These are phyloP conservation scores for Kuraishia capsulata DNA, from an alignment of 805 yeast species.

Conservation along the genomic window DNA sequence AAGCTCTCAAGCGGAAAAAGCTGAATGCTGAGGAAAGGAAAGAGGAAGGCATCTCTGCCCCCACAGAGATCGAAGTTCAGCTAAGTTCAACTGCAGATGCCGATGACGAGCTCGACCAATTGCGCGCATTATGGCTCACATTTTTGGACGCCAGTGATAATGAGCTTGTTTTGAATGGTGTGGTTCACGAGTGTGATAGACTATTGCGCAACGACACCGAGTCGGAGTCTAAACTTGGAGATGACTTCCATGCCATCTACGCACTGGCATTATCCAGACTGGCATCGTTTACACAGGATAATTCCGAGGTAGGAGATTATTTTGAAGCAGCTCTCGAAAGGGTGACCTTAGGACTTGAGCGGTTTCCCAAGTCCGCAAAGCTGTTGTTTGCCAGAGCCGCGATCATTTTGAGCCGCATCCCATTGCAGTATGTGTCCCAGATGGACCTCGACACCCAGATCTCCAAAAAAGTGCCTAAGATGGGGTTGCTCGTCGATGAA, in stretches of 20 bases:
- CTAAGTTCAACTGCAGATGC: constrained; percentile 62
- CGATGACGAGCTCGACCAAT: constrained; percentile 72
- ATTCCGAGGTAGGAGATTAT: constrained; percentile 36
- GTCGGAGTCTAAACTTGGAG: constrained; percentile 23
- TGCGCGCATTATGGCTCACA: constrained; percentile 64
- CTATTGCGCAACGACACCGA: constrained; percentile 40
- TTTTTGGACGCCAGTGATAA: constrained; percentile 48
- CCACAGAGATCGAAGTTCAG: too few relatives aligned
- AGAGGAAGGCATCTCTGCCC: constrained; percentile 9
- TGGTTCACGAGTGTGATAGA: constrained; percentile 89
- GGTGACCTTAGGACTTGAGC: constrained; percentile 45
- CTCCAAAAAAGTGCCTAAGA: constrained; percentile 22
- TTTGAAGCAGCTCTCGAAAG: constrained; percentile 71
- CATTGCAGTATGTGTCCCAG: constrained; percentile 45
- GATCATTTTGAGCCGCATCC: constrained; percentile 48
- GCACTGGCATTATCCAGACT: constrained; percentile 62
- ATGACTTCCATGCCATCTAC: constrained; percentile 62
- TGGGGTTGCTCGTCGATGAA: constrained; percentile 32
- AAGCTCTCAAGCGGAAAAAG: constrained; percentile 10
- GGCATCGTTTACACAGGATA: constrained; percentile 34
- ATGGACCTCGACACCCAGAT: constrained; percentile 30
- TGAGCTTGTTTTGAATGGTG: constrained; percentile 66
- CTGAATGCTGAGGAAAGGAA: constrained; percentile 1
- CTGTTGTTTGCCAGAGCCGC: constrained; percentile 46
- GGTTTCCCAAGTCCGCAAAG: constrained; percentile 34